Evolutionary conservation across 164 flowering plant genomes (phyloP).

Genomic region (Aristolochia fimbriata): DNA sequence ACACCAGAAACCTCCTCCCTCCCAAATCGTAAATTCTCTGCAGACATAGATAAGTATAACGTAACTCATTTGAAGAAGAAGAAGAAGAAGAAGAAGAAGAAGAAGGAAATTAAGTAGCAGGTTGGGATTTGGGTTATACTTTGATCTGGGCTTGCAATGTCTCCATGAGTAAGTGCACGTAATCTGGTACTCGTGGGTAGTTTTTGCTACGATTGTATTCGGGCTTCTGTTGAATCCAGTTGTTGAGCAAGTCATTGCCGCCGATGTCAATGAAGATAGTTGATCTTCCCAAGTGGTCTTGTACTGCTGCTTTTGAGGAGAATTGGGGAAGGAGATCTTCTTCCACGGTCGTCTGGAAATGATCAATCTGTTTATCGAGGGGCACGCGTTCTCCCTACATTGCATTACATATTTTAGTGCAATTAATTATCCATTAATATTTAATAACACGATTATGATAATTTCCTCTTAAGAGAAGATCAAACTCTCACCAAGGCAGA

Average conservation of each 20-base stretch:
- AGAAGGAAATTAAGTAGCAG: background rate
- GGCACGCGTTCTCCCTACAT: slow-evolving; percentile 5
- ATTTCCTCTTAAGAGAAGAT: background rate
- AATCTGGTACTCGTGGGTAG: background rate
- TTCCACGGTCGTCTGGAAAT: slow-evolving; percentile 1
- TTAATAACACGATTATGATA: too few species aligned
- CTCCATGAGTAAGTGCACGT: background rate
- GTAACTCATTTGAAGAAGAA: too few species aligned
- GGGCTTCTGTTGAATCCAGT: background rate
- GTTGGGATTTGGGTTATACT: background rate
- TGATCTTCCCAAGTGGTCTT: slow-evolving; percentile 6
- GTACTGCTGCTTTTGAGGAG: background rate
- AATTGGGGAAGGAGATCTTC: background rate
- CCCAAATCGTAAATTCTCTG: slow-evolving; percentile 7
- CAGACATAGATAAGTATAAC: background rate
- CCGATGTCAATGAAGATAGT: slow-evolving; percentile 7
- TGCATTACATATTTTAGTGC: too few species aligned
- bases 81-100: too few species aligned
- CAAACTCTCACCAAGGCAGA: background rate
- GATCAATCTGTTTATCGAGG: slow-evolving; percentile 7
- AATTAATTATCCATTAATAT: too few species aligned
- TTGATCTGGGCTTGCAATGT: slow-evolving; percentile 6
- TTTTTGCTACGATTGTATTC: background rate
- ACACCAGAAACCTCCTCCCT: slow-evolving; percentile 7
- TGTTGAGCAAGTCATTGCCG: slow-evolving; percentile 7